Evolutionary conservation across 1,139 yeast genomes (phyloP), one percentile per base, ranked within the genome.

Genomic region (Sugiyamaella paludigena): DNA sequence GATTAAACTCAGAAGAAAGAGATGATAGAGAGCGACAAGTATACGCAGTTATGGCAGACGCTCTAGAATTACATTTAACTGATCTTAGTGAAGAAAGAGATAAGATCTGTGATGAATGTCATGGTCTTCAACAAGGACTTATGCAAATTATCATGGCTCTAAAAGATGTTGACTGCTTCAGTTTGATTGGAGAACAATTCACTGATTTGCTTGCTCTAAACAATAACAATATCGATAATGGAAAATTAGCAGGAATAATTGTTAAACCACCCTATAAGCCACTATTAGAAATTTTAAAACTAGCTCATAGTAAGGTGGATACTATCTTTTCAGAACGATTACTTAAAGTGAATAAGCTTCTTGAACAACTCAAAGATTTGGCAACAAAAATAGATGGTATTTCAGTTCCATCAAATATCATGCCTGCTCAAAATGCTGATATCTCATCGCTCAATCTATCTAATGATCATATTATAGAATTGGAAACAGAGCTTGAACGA

Each of bases 71-170:
- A 15, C 66, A 66, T 45, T 64, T 69, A 11, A 47, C 49, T 4
- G 55, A 55, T 10, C 67, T 66, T 7, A 50, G 57, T 7, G 42
- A 55, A 26, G 71, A 69, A 48, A 53, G 67, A 10, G 69, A 69
- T 42, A 50, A 49, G 10, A 35, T 64, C 29, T 46, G 46, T 10
- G 40, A 47, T 8, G 47, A 58, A 19, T 69, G 72, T 49, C 39
- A 48, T 2, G 59, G 52, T 6, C 45, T 61, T 11, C 59, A 61
- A 39, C 53, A 55, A 24, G 54, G 55, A 30, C 43, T 67, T 10
- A 50, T 45, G 35, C 43, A 52, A 24, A 68, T 67, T 68, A 53
- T 59, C 26, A 40, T 45, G 7, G 60, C 67, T 0, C 48, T 68
- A 37, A 49, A 55, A 13, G 71, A 68, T 48, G 59, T 62, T 4